These are phyloP conservation scores for Syzygium jambos DNA, from an alignment of 345 rosid genomes.

Conservation along the genomic window DNA sequence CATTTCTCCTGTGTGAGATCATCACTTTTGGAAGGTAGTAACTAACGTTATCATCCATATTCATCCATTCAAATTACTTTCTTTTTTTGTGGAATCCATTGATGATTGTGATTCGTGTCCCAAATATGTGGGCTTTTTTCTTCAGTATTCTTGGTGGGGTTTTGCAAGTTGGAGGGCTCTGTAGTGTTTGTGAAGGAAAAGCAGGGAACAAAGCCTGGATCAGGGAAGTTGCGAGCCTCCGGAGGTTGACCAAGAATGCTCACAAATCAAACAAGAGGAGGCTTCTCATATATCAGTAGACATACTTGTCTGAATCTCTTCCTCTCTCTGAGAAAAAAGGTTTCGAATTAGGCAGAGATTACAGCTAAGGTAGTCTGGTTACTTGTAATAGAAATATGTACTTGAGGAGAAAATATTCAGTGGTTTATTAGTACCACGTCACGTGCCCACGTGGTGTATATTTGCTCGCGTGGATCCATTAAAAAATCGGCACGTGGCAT, in stretches of 20 bases:
- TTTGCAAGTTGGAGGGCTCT: slow-evolving; percentile 61
- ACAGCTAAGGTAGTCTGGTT: neutral
- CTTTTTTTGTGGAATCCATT: neutral
- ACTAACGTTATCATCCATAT: too few species aligned
- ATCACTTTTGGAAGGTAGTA: too few species aligned
- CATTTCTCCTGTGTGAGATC: too few species aligned
- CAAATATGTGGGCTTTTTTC: neutral
- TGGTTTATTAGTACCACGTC: too few species aligned
- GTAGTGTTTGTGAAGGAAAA: slow-evolving; percentile 84
- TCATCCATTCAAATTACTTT: too few species aligned
- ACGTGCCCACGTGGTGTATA: too few species aligned
- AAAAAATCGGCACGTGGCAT: too few species aligned
- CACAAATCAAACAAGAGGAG: neutral
- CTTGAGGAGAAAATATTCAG: too few species aligned
- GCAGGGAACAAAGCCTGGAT: slow-evolving; percentile 30
- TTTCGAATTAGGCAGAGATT: neutral
- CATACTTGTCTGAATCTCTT: neutral
- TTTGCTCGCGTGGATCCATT: too few species aligned
- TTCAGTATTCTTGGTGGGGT: slow-evolving; percentile 57
- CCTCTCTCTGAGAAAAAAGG: neutral
- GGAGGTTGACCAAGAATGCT: neutral
- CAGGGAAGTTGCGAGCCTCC: neutral
- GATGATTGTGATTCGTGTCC: neutral
- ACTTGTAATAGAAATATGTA: neutral
- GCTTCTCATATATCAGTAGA: neutral